These are phyloP conservation scores for Saccharomycopsis sp. DNA, from an alignment of 805 yeast genomes.

Conservation along the genomic window DNA sequence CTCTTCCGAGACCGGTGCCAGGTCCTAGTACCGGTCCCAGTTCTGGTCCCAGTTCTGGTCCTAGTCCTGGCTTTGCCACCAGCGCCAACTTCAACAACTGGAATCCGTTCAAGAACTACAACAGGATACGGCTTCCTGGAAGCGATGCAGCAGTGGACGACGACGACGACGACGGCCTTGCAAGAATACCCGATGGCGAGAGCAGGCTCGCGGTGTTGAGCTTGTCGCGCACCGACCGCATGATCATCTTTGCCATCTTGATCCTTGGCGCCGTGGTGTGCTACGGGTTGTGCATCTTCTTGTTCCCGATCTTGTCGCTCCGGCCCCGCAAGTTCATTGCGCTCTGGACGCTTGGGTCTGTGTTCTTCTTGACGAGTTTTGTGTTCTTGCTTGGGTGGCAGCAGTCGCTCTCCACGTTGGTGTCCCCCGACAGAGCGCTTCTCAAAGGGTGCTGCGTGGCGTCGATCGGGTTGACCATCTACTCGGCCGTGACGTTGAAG, in stretches of 20 bases:
- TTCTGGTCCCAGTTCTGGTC: no score
- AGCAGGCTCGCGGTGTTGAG: no score
- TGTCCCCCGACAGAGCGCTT: constrained; percentile 66
- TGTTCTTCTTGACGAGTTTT: constrained; percentile 79
- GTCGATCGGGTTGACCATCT: constrained; percentile 70
- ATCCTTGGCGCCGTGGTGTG: constrained; percentile 71
- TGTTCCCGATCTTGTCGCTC: constrained; percentile 82
- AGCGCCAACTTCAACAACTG: background rate
- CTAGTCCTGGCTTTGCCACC: background rate
- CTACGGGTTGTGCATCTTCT: constrained; percentile 68
- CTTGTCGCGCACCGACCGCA: constrained; percentile 66
- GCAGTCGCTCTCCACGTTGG: constrained; percentile 64
- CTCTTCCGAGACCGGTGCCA: constrained; percentile 5
- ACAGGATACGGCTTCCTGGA: constrained; percentile 1
- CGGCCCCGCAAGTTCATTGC: constrained; percentile 88
- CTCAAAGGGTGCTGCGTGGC: constrained; percentile 75
- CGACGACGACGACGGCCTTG: constrained; percentile 4
- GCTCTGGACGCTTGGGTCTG: constrained; percentile 85
- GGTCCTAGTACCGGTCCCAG: constrained; percentile 2
- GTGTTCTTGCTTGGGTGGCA: constrained; percentile 89
- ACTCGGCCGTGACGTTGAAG: constrained; percentile 59
- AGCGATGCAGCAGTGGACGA: constrained; percentile 5
- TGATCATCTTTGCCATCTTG: constrained; percentile 69
- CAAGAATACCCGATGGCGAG: no score
- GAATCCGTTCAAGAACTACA: constrained; percentile 12